Conservation (phyloP, 176 grass and related monocot species). For the Avena insularis region DNA sequence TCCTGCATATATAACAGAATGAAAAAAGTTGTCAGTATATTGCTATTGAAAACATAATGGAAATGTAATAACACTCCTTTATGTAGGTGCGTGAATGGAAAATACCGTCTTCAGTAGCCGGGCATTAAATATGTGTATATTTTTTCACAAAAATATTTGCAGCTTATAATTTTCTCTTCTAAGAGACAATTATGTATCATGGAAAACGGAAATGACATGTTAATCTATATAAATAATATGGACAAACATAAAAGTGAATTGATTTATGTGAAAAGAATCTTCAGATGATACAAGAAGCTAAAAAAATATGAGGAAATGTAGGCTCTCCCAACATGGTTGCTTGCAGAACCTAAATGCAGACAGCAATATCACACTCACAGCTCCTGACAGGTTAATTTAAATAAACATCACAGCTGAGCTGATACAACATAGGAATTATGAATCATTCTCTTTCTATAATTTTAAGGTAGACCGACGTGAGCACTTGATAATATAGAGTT, state of each 20-base stretch:
- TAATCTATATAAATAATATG: neutral
- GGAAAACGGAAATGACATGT: neutral
- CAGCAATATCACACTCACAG: no score
- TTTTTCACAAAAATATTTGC: neutral
- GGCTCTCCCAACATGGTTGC: no score
- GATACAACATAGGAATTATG: no score
- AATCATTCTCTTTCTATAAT: no score
- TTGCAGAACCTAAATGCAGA: no score
- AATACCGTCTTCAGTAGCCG: neutral
- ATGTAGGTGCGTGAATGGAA: neutral
- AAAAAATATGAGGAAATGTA: no score
- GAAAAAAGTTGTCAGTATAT: neutral
- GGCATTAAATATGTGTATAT: neutral
- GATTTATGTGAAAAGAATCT: neutral
- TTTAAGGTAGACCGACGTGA: neutral
- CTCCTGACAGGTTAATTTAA: no score
- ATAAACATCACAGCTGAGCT: no score
- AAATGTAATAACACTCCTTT: neutral
- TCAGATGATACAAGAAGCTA: no score
- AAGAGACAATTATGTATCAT: neutral
- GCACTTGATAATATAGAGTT: neutral
- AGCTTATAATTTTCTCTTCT: neutral
- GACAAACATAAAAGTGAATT: neutral
- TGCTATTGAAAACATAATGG: neutral
- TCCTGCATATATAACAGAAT: neutral